These are phyloP conservation scores for Nissolia schottii DNA, from an alignment of 306 rosid species.

Conservation along the genomic window DNA sequence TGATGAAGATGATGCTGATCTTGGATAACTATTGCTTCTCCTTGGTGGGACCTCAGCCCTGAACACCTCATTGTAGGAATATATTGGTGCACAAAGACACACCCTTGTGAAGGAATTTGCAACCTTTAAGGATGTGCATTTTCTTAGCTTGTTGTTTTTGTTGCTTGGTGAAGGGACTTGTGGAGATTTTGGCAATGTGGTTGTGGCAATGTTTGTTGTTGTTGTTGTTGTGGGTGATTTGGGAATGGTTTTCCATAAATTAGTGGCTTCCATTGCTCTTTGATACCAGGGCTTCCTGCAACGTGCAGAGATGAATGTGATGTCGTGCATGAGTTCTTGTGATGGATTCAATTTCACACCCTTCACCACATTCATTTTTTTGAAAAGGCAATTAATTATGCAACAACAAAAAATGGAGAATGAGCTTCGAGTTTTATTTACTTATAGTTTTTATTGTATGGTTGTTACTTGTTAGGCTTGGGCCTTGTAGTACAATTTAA, in stretches of 20 bases:
- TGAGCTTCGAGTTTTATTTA: background rate
- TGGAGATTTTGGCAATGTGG: conserved; percentile 33
- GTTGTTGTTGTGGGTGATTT: too few relatives aligned
- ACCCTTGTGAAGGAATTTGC: conserved; percentile 86
- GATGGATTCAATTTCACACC: conserved; percentile 7
- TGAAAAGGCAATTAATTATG: background rate
- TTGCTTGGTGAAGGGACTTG: conserved; percentile 30
- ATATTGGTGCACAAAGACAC: conserved; percentile 90
- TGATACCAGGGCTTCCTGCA: conserved; percentile 94
- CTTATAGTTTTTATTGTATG: background rate
- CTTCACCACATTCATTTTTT: conserved; percentile 20
- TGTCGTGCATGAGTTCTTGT: conserved; percentile 24
- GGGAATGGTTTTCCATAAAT: conserved; percentile 53
- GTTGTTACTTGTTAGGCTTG: background rate
- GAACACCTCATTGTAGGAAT: conserved; percentile 74
- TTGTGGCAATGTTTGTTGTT: conserved; percentile 31
- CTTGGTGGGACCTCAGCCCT: conserved; percentile 74
- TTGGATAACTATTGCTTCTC: conserved; percentile 85
- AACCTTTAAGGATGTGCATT: conserved; percentile 73
- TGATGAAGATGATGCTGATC: too few relatives aligned
- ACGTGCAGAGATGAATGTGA: background rate
- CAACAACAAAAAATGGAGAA: background rate
- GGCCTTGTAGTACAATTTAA: conserved; percentile 12
- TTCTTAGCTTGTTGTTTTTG: conserved; percentile 54
- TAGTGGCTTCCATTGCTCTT: conserved; percentile 66